Evolutionary conservation across 2,329 filamentous ascomycete genomes (phyloP).

Genomic region (Aspergillus jensenii): DNA sequence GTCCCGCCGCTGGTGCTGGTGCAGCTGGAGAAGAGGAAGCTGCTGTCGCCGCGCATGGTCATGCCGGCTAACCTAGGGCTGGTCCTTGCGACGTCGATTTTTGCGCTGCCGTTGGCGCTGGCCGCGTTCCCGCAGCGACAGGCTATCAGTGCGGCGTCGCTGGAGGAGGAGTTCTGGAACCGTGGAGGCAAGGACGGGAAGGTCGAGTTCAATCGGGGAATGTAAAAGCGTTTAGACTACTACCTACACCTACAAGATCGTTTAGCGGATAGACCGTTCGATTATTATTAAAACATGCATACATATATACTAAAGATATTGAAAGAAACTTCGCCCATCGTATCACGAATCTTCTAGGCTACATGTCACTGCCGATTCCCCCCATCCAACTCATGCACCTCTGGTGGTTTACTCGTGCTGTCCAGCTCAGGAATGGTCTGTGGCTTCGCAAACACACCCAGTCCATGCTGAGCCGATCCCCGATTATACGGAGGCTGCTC

Average conservation of each 20-base stretch:
- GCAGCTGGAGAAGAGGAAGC: slow-evolving; percentile 76
- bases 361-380: not conserved
- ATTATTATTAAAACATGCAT: not conserved
- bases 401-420: slow-evolving; percentile 1
- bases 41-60: slow-evolving; percentile 78
- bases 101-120: slow-evolving; percentile 84
- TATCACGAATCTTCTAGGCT: too few species aligned
- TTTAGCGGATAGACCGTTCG: not conserved
- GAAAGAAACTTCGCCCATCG: too few species aligned
- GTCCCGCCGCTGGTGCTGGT: slow-evolving; percentile 85
- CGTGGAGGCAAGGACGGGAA: slow-evolving; percentile 74
- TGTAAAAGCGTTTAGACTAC: slow-evolving; percentile 49
- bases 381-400: slow-evolving; percentile 16
- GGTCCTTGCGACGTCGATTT: slow-evolving; percentile 82
- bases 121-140: slow-evolving; percentile 92
- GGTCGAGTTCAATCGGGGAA: slow-evolving; percentile 96
- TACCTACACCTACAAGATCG: not conserved
- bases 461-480: not conserved
- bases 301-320: not conserved
- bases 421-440: slow-evolving; percentile 17
- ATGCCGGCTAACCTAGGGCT: slow-evolving; percentile 82
- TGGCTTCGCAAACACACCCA: slow-evolving; percentile 5
- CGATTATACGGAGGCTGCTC: not conserved
- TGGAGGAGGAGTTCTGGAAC: slow-evolving; percentile 86
- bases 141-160: slow-evolving; percentile 68